A percentile compares a stretch with the other conserved stretches of the same genome.
Conservation (phyloP, 2,329 filamentous ascomycete genomes). For the Eutypella sp. region DNA sequence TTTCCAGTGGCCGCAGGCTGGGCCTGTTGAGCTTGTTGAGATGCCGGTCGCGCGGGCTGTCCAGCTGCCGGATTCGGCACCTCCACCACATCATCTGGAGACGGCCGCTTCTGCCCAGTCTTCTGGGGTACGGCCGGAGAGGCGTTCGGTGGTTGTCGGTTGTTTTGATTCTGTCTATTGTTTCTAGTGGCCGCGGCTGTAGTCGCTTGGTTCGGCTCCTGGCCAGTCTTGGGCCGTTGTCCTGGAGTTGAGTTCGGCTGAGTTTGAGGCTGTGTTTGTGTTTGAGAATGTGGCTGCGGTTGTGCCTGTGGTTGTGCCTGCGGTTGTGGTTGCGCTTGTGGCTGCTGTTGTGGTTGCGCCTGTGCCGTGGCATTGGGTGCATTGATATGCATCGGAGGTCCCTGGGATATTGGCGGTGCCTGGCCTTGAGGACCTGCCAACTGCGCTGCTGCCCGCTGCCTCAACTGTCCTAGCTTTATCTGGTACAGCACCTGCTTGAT, state of each 20-base stretch:
- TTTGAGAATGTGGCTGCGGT: no score
- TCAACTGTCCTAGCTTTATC: slow-evolving; percentile 18
- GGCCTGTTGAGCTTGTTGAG: slow-evolving; percentile 28
- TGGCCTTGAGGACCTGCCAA: slow-evolving; percentile 14
- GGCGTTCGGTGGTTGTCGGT: slow-evolving; percentile 32
- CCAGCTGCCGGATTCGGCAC: slow-evolving; percentile 15
- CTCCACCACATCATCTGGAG: slow-evolving; percentile 37
- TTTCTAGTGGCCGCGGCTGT: slow-evolving; percentile 20
- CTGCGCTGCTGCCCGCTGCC: slow-evolving; percentile 9
- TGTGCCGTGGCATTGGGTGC: slow-evolving; percentile 12
- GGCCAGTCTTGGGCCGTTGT: slow-evolving; percentile 17
- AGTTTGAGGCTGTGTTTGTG: slow-evolving; percentile 13
- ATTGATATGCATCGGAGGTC: slow-evolving; percentile 8
- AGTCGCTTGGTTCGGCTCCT: slow-evolving; percentile 12
- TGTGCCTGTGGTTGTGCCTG: no score
- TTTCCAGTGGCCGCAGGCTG: slow-evolving; percentile 10
- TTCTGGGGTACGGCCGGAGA: slow-evolving; percentile 37
- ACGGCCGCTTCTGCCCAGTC: slow-evolving; percentile 45
- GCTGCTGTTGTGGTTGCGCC: slow-evolving; percentile 13
- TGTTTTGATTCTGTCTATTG: slow-evolving; percentile 27
- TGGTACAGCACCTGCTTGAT: slow-evolving; percentile 14
- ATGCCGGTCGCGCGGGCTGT: slow-evolving; percentile 22
- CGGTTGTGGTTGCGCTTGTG: no score
- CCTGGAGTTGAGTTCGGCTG: slow-evolving; percentile 13
- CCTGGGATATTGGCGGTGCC: slow-evolving; percentile 13